Percentiles rank a stretch among this genome's conserved stretches.
Conservation (phyloP, 306 rosid genomes). For the Elaeagnus macrophylla region DNA sequence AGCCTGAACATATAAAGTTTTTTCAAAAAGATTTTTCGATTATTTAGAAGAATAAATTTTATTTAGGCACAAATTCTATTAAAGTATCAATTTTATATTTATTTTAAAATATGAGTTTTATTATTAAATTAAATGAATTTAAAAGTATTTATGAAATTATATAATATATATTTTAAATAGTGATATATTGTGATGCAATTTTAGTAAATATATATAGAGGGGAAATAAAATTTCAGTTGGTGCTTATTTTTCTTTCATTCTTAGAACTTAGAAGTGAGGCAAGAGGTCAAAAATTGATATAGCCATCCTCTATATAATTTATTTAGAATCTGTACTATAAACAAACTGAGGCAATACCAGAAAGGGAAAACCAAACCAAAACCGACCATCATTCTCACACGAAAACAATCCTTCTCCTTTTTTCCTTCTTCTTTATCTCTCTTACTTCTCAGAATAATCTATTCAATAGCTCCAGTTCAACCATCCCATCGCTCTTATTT, state of each 20-base stretch:
- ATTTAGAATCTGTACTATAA: slow-evolving; percentile 12
- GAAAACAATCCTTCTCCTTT: slow-evolving; percentile 5
- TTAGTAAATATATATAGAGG: no score
- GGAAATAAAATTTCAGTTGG: no score
- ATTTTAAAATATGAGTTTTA: no score
- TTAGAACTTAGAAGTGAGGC: slow-evolving; percentile 1
- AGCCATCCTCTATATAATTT: slow-evolving; percentile 7
- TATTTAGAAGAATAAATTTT: no score
- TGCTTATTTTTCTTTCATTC: neutral
- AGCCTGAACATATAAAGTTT: no score
- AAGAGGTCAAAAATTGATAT: slow-evolving; percentile 3
- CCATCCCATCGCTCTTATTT: slow-evolving; percentile 20
- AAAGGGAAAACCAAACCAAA: neutral
- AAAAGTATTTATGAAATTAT: no score
- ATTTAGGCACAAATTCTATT: no score
- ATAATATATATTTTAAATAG: no score
- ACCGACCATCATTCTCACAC: neutral
- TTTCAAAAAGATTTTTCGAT: no score
- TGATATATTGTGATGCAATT: no score
- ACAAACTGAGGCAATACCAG: slow-evolving; percentile 6
- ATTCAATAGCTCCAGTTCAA: slow-evolving; percentile 27
- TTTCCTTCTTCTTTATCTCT: neutral
- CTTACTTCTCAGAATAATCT: slow-evolving; percentile 27
- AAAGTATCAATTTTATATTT: no score
- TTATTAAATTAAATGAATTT: no score